Evolutionary conservation across 257 asterid species (phyloP), one percentile per base, ranked within the genome.

Genomic region (Sherardia arvensis): DNA sequence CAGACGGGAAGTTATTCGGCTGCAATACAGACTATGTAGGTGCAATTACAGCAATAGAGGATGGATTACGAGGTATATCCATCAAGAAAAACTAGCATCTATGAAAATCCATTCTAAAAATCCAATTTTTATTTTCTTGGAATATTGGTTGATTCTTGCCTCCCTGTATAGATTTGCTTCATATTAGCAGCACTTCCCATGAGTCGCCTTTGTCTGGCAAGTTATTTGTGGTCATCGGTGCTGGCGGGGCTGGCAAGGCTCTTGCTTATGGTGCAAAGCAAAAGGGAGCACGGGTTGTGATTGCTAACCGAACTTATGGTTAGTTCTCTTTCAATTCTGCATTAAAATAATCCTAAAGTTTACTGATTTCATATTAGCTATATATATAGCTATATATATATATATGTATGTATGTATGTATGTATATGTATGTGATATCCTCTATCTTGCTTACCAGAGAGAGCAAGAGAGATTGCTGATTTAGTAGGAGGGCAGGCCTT

Each of bases 211-310:
- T 90, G 78, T 86, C 85, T 25, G 90, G 95, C 54, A 93, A 85
- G 76, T 62, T 90, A 65, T 90, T 93, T 67, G 81, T 93, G 26
- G 92, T 93, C 65, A 83, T 90, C 64, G 99, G 97, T 49, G 99
- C 99, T 62, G 99, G 99, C 26, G 99, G 99, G 38, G 99, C 97
- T n/a, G 97, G 96, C 48, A 90, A 83, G 80, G 92, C 97, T 22
- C 86, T 93, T 56, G 99, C 99, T 61, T 90, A 83, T 69, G 99
- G 99, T 36, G 97, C 99, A 60, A 93, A 90, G 76, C 86, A 74
- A 76, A 93, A 93, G 81, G 99, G 99, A 53, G 96, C 97, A 69
- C 76, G 88, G 65, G 90, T 93, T 8, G 95, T 83, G 71, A 83
- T 93, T 65, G 97, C 95, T 59, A 90, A 93, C 74, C 97, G 97